These are phyloP conservation scores for Dichotomocladium elegans DNA, from an alignment of 371 early-diverging fungal genomes.

Conservation along the genomic window DNA sequence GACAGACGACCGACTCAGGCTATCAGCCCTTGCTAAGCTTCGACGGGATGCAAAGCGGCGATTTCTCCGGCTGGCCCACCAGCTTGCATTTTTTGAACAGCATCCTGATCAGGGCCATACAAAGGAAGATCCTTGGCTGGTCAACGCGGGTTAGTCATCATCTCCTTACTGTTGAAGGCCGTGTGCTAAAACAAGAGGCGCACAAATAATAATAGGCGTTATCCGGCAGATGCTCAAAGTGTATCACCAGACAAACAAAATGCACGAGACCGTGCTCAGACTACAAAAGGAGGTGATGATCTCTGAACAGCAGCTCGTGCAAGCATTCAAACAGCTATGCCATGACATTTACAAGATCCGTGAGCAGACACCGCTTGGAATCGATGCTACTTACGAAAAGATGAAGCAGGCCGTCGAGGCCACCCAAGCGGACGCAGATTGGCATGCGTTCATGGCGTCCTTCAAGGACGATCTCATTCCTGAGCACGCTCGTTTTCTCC, in stretches of 20 bases:
- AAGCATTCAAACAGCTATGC: slow-evolving; percentile 26
- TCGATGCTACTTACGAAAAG: slow-evolving; percentile 16
- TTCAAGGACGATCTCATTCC: slow-evolving; percentile 24
- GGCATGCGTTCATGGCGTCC: slow-evolving; percentile 26
- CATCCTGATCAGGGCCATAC: slow-evolving; percentile 29
- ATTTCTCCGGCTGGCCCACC: slow-evolving; percentile 20
- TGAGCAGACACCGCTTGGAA: slow-evolving; percentile 17
- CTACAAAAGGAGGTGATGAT: slow-evolving; percentile 30
- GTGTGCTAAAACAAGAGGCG: neutral
- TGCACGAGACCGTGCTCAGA: slow-evolving; percentile 42
- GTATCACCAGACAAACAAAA: slow-evolving; percentile 38
- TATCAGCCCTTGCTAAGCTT: slow-evolving; percentile 21
- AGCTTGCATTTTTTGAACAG: slow-evolving; percentile 34
- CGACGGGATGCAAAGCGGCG: slow-evolving; percentile 24
- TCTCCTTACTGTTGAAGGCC: neutral
- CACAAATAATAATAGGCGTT: slow-evolving; percentile 16
- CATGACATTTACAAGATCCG: slow-evolving; percentile 23
- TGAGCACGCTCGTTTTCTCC: slow-evolving; percentile 30
- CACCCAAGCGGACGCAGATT: slow-evolving; percentile 21
- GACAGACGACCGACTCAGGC: slow-evolving; percentile 28
- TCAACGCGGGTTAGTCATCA: slow-evolving; percentile 30
- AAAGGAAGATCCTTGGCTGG: slow-evolving; percentile 37
- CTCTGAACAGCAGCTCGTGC: slow-evolving; percentile 28
- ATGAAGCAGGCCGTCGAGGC: slow-evolving; percentile 16
- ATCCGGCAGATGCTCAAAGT: slow-evolving; percentile 38